Conservation (phyloP, 176 grass and related monocot genomes). For the Oryza rufipogon region DNA sequence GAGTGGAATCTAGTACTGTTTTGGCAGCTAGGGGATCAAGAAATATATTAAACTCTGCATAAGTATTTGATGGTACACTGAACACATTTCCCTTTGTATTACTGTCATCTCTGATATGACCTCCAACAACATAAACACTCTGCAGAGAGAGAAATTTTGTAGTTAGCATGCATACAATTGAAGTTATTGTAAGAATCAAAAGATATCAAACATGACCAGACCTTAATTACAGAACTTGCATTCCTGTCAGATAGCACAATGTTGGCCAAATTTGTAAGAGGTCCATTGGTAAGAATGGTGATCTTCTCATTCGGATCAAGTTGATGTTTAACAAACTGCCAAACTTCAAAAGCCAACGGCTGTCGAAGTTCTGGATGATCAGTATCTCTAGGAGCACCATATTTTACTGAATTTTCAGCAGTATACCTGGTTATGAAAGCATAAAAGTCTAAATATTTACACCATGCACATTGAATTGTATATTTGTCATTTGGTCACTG, state of each 20-base stretch:
- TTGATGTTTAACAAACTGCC: slow-evolving; percentile 59
- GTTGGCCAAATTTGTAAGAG: slow-evolving; percentile 87
- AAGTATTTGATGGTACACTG: slow-evolving; percentile 64
- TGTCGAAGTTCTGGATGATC: slow-evolving; percentile 79
- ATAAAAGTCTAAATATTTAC: slow-evolving; percentile 15
- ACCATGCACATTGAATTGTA: neutral
- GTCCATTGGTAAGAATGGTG: slow-evolving; percentile 71
- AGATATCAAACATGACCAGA: slow-evolving; percentile 30
- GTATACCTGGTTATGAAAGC: slow-evolving; percentile 58
- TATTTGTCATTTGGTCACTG: slow-evolving; percentile 4
- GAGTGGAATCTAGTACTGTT: slow-evolving; percentile 61
- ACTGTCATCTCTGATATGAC: slow-evolving; percentile 54
- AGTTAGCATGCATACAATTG: neutral
- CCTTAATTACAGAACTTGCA: slow-evolving; percentile 58
- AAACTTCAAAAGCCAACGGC: slow-evolving; percentile 78
- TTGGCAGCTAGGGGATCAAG: slow-evolving; percentile 78
- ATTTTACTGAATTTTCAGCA: slow-evolving; percentile 73
- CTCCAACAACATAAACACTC: slow-evolving; percentile 71
- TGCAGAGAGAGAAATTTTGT: slow-evolving; percentile 41
- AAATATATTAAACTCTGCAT: slow-evolving; percentile 79
- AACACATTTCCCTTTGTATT: slow-evolving; percentile 71
- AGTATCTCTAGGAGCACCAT: slow-evolving; percentile 80
- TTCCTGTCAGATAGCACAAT: slow-evolving; percentile 65
- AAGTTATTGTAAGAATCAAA: slow-evolving; percentile 13
- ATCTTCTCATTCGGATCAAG: slow-evolving; percentile 65